Conservation (phyloP, 345 rosid species). For the Litchi chinensis region DNA sequence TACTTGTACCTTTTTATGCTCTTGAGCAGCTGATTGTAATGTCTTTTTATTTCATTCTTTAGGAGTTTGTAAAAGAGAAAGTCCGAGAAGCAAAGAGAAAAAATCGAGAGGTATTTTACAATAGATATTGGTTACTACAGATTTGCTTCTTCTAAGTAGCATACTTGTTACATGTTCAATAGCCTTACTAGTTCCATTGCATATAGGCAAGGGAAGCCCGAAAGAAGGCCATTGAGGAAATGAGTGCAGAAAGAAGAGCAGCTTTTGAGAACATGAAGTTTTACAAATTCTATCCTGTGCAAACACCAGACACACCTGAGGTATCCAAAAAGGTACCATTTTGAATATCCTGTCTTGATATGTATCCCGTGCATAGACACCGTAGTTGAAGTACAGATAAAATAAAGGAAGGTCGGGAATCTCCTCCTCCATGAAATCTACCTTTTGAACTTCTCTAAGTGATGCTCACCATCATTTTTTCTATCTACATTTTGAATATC, state of each 20-base stretch:
- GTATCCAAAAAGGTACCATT: slow-evolving; percentile 63
- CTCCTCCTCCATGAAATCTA: not conserved
- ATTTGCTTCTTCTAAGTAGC: not conserved
- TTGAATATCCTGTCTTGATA: not conserved
- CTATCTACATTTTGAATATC: not conserved
- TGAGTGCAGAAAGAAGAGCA: slow-evolving; percentile 72
- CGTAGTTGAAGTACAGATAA: too few species aligned
- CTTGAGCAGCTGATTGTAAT: slow-evolving; percentile 7
- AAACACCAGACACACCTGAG: slow-evolving; percentile 72
- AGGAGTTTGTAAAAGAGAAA: slow-evolving; percentile 83
- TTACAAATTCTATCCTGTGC: slow-evolving; percentile 91
- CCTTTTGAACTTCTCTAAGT: not conserved
- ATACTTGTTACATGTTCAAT: slow-evolving; percentile 1
- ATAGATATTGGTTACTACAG: not conserved
- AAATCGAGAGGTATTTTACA: slow-evolving; percentile 64
- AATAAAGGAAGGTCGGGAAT: not conserved
- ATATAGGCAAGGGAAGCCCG: slow-evolving; percentile 87
- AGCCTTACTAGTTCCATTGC: slow-evolving; percentile 20
- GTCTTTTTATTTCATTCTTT: slow-evolving; percentile 4
- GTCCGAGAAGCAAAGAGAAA: slow-evolving; percentile 89
- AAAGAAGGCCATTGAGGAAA: slow-evolving; percentile 70
- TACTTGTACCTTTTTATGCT: not conserved
- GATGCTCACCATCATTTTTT: not conserved
- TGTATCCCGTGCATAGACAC: not conserved
- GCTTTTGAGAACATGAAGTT: slow-evolving; percentile 76